Percentiles rank a stretch among this genome's conserved stretches.
phyloP scores from a whole-genome alignment of 1,284 basidiomycete species.

The Pseudozyma flocculosa region DNA sequence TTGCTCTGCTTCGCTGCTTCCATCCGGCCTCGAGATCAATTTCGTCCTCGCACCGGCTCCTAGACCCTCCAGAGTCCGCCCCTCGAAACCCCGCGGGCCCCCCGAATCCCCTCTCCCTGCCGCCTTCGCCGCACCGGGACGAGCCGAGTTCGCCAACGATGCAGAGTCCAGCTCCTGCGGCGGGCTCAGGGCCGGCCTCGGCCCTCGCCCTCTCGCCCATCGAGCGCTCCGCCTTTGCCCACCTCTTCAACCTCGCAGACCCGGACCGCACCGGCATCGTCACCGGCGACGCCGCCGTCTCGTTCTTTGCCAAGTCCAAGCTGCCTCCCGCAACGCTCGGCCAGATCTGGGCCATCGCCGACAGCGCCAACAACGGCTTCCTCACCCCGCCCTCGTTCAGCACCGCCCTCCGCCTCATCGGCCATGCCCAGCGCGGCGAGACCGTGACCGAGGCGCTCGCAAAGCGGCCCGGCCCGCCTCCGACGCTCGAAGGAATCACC shows the following conservation, averaged over 20 bases:
- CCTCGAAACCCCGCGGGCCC: no score
- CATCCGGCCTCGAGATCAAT: no score
- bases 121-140: no score
- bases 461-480: conserved; percentile 69
- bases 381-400: conserved; percentile 64
- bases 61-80: no score
- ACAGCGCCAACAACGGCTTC: conserved; percentile 65
- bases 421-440: conserved; percentile 86
- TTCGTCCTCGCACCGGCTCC: no score
- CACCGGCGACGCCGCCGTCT: conserved; percentile 52
- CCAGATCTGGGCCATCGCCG: conserved; percentile 89
- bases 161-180: conserved; percentile 35
- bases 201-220: conserved; percentile 30
- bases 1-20: no score
- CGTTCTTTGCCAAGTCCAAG: conserved; percentile 53
- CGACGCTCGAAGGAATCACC: conserved; percentile 73
- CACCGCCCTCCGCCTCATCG: conserved; percentile 86
- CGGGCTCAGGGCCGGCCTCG: conserved; percentile 10
- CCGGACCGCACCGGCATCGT: conserved; percentile 49
- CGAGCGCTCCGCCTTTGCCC: conserved; percentile 51
- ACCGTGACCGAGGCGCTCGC: conserved; percentile 62
- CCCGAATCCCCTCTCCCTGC: no score
- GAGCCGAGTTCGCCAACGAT: no score
- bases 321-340: conserved; percentile 65
- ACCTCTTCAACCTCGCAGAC: conserved; percentile 53